Evolutionary conservation across 2,329 filamentous ascomycete species (phyloP), one percentile per base, ranked within the genome.

Genomic region (Neodidymelliopsis sp.): DNA sequence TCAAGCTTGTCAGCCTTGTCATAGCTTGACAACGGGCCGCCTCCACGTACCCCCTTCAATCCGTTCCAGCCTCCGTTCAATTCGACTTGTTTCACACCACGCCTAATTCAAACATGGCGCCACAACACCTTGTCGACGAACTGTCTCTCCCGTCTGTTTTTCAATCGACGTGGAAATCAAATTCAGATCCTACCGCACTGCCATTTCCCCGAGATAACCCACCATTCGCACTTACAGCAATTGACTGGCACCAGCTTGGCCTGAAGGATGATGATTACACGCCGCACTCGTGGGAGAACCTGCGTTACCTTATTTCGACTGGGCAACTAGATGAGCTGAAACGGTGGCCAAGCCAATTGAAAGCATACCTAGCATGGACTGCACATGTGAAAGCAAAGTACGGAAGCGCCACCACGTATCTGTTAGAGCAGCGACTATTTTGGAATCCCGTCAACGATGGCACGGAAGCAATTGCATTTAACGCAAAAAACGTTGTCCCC

Each of bases 301-400:
- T 74, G n/a, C 54, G 53, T 23, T 27, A 56, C 7, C 58, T 73
- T 6, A 70, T 74, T 41, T 73, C 73, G 13, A 72, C 74, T 27
- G 81, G 83, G 61, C 75, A 78, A 49, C 81, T 86, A 45, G 78
- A 79, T 51, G 70, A 78, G 24, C 73, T 86, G 9, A 84, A 81
- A 63, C 80, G 84, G 56, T 79, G 78, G 66, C 84, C 84, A 16
- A 83, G 80, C 53, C 79, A 84, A 56, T 73, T 85, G 12, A 75
- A 76, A 63, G 78, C 80, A 42, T 87, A 87, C 62, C 75, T 85
- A n/a, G 74, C 76, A 23, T 87, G 84, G 83, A 80, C 79, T 3
- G 70, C 72, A 29, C 70, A 79, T 25, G 81, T 78, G 29, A 84
- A 84, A 59, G 64, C 70, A n/a, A 62, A 75, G 28, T 84, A 84